Conservation (phyloP, 106 monocot genomes). For the Gastrodia elata region DNA sequence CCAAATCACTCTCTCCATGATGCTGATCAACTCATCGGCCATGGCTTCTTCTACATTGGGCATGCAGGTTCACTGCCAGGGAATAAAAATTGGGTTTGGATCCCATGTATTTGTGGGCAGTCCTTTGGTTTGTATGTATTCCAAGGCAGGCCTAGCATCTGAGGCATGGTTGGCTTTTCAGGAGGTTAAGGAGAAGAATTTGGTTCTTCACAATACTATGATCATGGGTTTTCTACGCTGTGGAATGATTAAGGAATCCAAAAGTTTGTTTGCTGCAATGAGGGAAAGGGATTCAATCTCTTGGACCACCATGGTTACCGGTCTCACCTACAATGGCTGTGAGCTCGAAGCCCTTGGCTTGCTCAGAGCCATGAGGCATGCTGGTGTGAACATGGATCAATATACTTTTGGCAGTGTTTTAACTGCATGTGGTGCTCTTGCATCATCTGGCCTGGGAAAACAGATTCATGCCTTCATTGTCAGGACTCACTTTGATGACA, state of each 20-base stretch:
- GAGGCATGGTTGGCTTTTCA: constrained; percentile 61
- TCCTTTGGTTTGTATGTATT: constrained; percentile 70
- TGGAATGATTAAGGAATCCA: constrained; percentile 52
- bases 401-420: constrained; percentile 73
- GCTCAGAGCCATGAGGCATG: constrained; percentile 44
- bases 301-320: constrained; percentile 67
- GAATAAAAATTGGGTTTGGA: constrained; percentile 39
- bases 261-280: constrained; percentile 54
- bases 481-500: constrained; percentile 36
- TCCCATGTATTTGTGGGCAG: constrained; percentile 63
- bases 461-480: constrained; percentile 56
- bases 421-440: constrained; percentile 58
- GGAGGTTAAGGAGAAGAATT: constrained; percentile 34
- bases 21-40: constrained; percentile 46
- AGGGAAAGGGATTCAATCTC: constrained; percentile 52
- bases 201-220: constrained; percentile 76
- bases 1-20: constrained; percentile 57
- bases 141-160: constrained; percentile 21
- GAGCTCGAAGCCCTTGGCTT: constrained; percentile 33
- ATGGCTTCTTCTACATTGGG: constrained; percentile 21
- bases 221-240: constrained; percentile 54
- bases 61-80: constrained; percentile 49
- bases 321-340: constrained; percentile 39
- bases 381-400: constrained; percentile 48
- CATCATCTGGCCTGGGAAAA: constrained; percentile 34